Evolutionary conservation across 106 monocot genomes (phyloP), one percentile per base, ranked within the genome.

Genomic region (Allium sativum): DNA sequence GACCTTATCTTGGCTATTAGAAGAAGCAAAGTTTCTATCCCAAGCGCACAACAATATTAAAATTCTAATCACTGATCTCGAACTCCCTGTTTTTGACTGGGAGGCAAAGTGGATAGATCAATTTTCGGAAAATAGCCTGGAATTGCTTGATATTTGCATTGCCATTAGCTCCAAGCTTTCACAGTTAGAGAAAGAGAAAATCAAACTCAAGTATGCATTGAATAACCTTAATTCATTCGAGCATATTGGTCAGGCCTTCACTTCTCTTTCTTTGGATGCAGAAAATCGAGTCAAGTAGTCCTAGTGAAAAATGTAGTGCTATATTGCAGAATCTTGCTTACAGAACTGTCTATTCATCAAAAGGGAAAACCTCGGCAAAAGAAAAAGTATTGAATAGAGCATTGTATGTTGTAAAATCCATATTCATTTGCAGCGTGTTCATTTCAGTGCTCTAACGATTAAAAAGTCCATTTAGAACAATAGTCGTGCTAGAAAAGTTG

Each of bases 1-100:
- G 17, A 84, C 69, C 48, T 77, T 86, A 60, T 64, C 83, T 58
- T 94, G 94, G 94, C 74, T 94, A 77, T 77, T 10, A 40, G 21
- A 58, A 10, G 89, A 89, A 12, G 31, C 86, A 42, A 70, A 68
- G 21, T 61, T 70, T 51, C 69, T 94, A 18, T 81, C 67, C 6
- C 77, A 77, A 19, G 68, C 73, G 18, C 89, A 94, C 54, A 70
- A 31, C 3, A 70, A 68, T 18, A 71, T 94, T 40, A 76, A 85
- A 22, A 59, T 42, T 18, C 69, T 94, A 44, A 87, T 95, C 8
- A 82, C 78, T 63, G 90, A 86, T 63, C 90, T 90, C 45, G 70
- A 82, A 69, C 79, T 95, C 58, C 95, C 90, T 42, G 70, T 84
- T 55, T 77, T 83, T 6, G 81, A 90, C 55, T 95, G 95, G 95